Conservation (phyloP, 1,139 yeast genomes). For the Saccharomyces hybrid region DNA sequence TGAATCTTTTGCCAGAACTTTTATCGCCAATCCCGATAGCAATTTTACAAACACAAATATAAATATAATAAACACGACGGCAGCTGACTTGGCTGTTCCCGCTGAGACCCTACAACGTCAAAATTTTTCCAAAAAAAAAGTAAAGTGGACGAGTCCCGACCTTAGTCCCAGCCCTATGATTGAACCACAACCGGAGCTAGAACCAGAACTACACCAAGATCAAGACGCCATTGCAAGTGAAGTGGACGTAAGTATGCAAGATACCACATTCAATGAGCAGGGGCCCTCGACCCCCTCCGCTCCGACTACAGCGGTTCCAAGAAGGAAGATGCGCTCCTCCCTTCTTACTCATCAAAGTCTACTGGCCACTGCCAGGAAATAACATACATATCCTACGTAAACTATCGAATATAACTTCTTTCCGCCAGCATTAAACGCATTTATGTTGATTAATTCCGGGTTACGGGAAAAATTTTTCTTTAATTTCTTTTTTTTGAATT, state of each 20-base stretch:
- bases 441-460: neutral
- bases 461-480: neutral
- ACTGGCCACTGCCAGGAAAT: neutral
- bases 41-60: neutral
- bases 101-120: neutral
- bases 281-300: neutral
- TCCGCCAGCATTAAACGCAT: too few relatives aligned
- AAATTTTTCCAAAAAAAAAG: neutral
- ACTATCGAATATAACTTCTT: neutral
- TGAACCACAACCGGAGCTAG: neutral
- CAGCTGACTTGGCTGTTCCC: neutral
- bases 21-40: constrained; percentile 7
- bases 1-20: constrained; percentile 21
- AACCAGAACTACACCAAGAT: neutral
- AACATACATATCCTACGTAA: neutral
- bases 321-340: neutral
- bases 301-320: neutral
- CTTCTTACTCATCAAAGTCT: neutral
- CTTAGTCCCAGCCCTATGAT: neutral
- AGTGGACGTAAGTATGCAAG: constrained; percentile 22
- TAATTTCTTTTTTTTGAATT: neutral
- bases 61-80: neutral
- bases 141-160: neutral
- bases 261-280: constrained; percentile 9
- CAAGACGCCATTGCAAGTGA: constrained; percentile 12